A percentile compares a stretch with the other conserved stretches of the same genome.
Conservation (phyloP, 176 grass and related monocot species). For the Oryza coarctata region DNA sequence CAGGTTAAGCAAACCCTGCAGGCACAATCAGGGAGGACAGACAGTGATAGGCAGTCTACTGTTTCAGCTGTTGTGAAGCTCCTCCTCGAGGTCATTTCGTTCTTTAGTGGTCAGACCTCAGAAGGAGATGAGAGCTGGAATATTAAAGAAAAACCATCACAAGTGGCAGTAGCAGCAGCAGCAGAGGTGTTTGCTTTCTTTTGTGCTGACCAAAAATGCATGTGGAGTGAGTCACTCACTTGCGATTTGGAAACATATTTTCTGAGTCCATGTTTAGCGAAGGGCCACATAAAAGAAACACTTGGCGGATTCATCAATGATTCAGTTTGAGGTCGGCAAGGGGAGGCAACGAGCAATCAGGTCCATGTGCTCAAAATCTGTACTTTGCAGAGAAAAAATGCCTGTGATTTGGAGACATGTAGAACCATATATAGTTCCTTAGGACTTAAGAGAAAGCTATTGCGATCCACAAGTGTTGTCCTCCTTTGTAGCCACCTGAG, state of each 20-base stretch:
- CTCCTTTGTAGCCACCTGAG: background rate
- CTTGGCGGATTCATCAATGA: conserved; percentile 30
- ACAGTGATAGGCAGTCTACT: conserved; percentile 11
- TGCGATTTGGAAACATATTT: conserved; percentile 15
- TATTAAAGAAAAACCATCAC: background rate
- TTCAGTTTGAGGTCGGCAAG: conserved; percentile 23
- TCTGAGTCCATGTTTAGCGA: background rate
- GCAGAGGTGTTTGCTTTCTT: conserved; percentile 16
- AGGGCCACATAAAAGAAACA: conserved; percentile 27
- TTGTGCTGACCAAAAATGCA: conserved; percentile 35
- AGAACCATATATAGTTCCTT: background rate
- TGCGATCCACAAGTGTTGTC: background rate
- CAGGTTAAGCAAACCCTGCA: conserved; percentile 22
- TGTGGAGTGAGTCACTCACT: conserved; percentile 47
- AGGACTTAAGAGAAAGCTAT: background rate
- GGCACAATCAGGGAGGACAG: conserved; percentile 15
- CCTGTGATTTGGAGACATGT: background rate
- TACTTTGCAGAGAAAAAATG: background rate
- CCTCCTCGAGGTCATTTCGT: background rate
- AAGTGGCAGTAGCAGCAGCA: conserved; percentile 7
- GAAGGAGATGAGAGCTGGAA: background rate
- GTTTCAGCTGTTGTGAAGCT: conserved; percentile 17
- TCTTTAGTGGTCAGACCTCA: conserved; percentile 10
- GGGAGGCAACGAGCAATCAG: background rate
- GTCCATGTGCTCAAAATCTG: conserved; percentile 21